phyloP scores from a whole-genome alignment of 2,329 filamentous ascomycete genomes.

The Calonectria pseudoturangicola region DNA sequence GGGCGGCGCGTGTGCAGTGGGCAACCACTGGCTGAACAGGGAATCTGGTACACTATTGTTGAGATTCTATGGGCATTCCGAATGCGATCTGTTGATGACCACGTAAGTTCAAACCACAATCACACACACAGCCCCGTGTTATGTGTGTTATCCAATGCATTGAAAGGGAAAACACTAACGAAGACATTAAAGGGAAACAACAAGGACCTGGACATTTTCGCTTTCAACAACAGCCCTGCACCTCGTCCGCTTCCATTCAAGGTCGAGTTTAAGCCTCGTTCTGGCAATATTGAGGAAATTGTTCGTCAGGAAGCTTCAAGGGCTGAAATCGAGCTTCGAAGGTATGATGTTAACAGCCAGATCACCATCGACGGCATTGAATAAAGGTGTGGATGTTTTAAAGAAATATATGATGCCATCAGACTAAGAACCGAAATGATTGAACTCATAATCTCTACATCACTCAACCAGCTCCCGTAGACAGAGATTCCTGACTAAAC shows the following conservation, averaged over 20 bases:
- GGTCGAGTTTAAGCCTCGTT: slow-evolving; percentile 9
- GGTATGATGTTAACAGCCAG: slow-evolving; percentile 8
- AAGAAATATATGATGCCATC: too few species aligned
- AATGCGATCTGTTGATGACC: slow-evolving; percentile 9
- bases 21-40: background rate
- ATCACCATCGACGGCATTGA: slow-evolving; percentile 8
- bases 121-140: fast-evolving
- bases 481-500: too few species aligned
- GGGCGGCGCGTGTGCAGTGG: slow-evolving; percentile 4
- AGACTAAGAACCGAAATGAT: too few species aligned
- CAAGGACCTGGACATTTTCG: slow-evolving; percentile 5
- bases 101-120: background rate
- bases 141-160: too few species aligned
- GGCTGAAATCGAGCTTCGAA: background rate
- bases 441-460: too few species aligned
- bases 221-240: slow-evolving; percentile 8
- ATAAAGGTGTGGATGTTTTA: background rate
- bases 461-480: too few species aligned
- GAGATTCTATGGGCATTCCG: slow-evolving; percentile 6
- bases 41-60: slow-evolving; percentile 9
- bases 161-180: background rate
- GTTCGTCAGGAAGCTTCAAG: background rate
- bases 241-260: slow-evolving; percentile 14
- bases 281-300: background rate
- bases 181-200: background rate